Evolutionary conservation across 1,139 yeast species (phyloP).

Genomic region (Yamadazyma conglobata): DNA sequence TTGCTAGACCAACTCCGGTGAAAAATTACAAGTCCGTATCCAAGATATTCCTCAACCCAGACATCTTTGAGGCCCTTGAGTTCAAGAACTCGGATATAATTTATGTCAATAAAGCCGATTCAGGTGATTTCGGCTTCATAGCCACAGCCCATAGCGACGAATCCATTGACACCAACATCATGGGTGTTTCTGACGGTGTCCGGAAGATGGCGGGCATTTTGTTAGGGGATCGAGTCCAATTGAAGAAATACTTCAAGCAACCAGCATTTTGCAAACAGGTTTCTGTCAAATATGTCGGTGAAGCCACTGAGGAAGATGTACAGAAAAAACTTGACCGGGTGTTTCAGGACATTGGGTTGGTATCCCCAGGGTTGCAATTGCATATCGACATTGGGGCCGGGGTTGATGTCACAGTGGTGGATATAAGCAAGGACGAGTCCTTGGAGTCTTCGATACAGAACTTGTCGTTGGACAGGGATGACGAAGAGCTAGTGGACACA

Average conservation of each 20-base stretch:
- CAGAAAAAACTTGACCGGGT: constrained; percentile 30
- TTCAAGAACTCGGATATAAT: constrained; percentile 54
- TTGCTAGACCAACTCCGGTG: constrained; percentile 51
- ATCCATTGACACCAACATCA: constrained; percentile 49
- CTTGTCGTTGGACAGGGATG: constrained; percentile 20
- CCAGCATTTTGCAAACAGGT: constrained; percentile 47
- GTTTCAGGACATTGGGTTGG: constrained; percentile 49
- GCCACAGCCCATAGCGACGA: constrained; percentile 41
- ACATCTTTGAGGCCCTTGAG: constrained; percentile 52
- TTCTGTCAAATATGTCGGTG: constrained; percentile 10
- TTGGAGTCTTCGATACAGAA: constrained; percentile 24
- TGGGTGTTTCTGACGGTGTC: constrained; percentile 47
- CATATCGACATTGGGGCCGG: constrained; percentile 9
- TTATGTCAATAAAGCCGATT: constrained; percentile 44
- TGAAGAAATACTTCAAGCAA: constrained; percentile 44
- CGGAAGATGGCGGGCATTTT: constrained; percentile 56
- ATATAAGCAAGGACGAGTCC: constrained; percentile 16
- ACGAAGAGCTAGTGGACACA: constrained; percentile 14
- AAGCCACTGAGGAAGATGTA: constrained; percentile 6
- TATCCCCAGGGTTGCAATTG: constrained; percentile 51
- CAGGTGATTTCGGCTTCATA: constrained; percentile 42
- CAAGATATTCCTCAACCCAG: constrained; percentile 49
- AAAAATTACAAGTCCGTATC: constrained; percentile 28
- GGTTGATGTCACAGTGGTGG: constrained; percentile 18
- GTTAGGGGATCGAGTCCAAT: constrained; percentile 67